phyloP scores from a whole-genome alignment of 2,329 filamentous ascomycete genomes.

The Diplodia corticola region DNA sequence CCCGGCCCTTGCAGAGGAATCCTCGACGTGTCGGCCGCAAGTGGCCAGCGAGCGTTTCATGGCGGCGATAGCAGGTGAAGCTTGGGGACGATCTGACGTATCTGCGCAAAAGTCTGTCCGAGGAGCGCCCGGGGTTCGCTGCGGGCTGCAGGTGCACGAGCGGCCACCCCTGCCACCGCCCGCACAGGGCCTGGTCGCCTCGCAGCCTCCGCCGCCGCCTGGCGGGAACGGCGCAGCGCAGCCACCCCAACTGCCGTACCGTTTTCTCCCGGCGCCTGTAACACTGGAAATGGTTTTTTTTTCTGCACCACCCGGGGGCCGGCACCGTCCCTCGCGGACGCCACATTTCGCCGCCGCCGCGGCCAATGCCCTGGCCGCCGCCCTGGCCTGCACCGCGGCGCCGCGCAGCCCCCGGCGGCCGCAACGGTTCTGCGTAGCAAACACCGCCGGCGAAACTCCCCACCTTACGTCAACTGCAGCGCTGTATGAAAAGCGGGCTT shows the following conservation, averaged over 20 bases:
- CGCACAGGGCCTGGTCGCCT: background rate
- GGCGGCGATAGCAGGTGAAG: constrained; percentile 22
- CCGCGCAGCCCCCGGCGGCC: background rate
- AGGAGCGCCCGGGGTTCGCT: constrained; percentile 6
- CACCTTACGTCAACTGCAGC: constrained; percentile 11
- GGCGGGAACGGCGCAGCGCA: background rate
- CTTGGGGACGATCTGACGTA: constrained; percentile 21
- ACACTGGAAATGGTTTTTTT: background rate
- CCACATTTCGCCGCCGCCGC: background rate
- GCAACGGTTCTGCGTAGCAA: background rate
- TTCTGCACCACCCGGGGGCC: background rate
- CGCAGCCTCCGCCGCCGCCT: constrained; percentile 11
- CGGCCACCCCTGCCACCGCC: background rate
- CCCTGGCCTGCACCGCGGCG: background rate
- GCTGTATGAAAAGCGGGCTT: constrained; percentile 21
- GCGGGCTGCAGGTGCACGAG: constrained; percentile 1
- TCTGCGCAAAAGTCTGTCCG: constrained; percentile 17
- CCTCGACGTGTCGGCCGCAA: constrained; percentile 14
- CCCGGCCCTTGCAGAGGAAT: constrained; percentile 20
- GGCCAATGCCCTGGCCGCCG: background rate
- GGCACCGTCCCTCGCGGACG: background rate
- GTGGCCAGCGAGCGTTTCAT: constrained; percentile 22
- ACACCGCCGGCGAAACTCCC: constrained; percentile 8
- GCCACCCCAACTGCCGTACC: constrained; percentile 15
- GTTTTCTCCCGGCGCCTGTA: background rate